Percentiles rank a stretch among this genome's conserved stretches.
Conservation (phyloP, 2,329 filamentous ascomycete species). For the Talaromyces marneffei region DNA sequence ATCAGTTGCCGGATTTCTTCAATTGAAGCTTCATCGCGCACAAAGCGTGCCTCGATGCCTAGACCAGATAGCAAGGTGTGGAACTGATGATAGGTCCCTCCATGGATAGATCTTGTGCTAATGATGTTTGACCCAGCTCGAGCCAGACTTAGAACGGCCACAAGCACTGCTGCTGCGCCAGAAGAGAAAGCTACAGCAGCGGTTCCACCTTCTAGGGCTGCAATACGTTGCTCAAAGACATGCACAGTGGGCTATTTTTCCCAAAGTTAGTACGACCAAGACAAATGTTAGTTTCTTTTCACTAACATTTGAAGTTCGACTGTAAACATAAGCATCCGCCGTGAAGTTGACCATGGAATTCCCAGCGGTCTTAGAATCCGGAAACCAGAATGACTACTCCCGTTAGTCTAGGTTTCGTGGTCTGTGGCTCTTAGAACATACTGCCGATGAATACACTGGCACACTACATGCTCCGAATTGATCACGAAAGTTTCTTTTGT, state of each 20-base stretch:
- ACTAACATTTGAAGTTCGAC: no score
- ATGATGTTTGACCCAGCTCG: slow-evolving; percentile 80
- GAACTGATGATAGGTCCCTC: slow-evolving; percentile 86
- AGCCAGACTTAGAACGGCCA: slow-evolving; percentile 68
- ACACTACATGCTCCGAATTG: no score
- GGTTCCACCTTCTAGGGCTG: slow-evolving; percentile 35
- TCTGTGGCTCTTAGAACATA: no score
- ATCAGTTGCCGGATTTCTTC: slow-evolving; percentile 65
- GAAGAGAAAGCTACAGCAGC: slow-evolving; percentile 72
- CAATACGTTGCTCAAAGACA: slow-evolving; percentile 34
- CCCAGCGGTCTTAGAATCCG: no score
- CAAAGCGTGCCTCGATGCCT: slow-evolving; percentile 35
- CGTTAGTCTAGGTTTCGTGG: no score
- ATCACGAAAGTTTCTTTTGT: no score
- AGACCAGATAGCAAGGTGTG: slow-evolving; percentile 59
- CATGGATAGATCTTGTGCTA: slow-evolving; percentile 67
- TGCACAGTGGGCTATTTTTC: slow-evolving; percentile 29
- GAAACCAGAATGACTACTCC: no score
- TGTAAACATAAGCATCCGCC: no score
- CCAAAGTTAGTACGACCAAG: no score
- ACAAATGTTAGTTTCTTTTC: no score
- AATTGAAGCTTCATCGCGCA: slow-evolving; percentile 64
- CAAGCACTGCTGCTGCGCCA: slow-evolving; percentile 75
- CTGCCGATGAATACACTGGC: no score
- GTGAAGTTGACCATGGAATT: no score